phyloP scores from a whole-genome alignment of 108 stramenopile species.

The Nitzschia sp. region DNA sequence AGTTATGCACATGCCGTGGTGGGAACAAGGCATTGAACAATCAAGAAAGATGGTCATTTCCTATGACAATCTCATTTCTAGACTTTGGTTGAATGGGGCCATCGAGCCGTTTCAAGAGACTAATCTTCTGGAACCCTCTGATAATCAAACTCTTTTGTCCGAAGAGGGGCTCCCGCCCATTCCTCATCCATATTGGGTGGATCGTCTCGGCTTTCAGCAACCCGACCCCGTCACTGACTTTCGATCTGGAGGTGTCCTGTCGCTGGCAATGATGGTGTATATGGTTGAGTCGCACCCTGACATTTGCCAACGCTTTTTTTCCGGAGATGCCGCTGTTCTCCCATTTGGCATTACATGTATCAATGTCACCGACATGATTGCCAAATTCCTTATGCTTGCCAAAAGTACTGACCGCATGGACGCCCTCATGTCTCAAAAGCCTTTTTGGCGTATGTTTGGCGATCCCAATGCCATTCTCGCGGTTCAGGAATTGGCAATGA shows the following conservation, averaged over 20 bases:
- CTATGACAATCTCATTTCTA: conserved; percentile 76
- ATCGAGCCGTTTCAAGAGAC: conserved; percentile 50
- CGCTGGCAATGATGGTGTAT: conserved; percentile 77
- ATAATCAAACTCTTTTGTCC: conserved; percentile 54
- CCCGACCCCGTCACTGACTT: conserved; percentile 87
- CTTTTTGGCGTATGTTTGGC: conserved; percentile 89
- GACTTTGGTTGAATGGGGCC: conserved; percentile 80
- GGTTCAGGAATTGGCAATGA: conserved; percentile 74
- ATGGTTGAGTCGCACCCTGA: conserved; percentile 60
- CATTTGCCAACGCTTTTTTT: conserved; percentile 35
- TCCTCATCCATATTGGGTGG: conserved; percentile 77
- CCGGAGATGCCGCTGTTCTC: conserved; percentile 68
- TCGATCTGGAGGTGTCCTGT: conserved; percentile 82
- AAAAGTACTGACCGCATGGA: conserved; percentile 85
- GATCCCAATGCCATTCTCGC: conserved; percentile 82
- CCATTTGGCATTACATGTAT: conserved; percentile 88
- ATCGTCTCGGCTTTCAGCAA: conserved; percentile 83
- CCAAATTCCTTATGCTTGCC: conserved; percentile 79
- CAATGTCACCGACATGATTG: conserved; percentile 86
- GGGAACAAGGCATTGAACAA: conserved; percentile 76
- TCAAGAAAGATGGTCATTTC: conserved; percentile 74
- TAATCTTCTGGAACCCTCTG: conserved; percentile 4
- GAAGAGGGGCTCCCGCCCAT: conserved; percentile 73
- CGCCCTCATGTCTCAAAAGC: conserved; percentile 76
- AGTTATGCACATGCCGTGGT: conserved; percentile 89